Evolutionary conservation across 139 green algal species (phyloP), one percentile per base, ranked within the genome.

Genomic region (Limnomonas spitsbergensis): DNA sequence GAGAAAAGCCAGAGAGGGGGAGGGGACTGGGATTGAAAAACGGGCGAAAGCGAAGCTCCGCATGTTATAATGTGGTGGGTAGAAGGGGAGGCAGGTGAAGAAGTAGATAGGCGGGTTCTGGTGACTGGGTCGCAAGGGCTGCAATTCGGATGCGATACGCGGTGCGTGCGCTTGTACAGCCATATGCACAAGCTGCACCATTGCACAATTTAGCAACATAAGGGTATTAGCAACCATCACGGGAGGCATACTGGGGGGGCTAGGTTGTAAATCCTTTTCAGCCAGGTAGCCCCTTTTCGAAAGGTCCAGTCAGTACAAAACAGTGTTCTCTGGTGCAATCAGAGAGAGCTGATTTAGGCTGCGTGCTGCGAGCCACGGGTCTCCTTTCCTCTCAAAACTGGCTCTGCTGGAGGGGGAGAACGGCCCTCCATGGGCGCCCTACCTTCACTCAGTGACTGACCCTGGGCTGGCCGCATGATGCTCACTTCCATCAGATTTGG

Each of bases 51-150:
- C 29, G 9, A 36, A 39, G 27, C 29, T n/a, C n/a, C n/a, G n/a
- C 9, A 34, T 72, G 61, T 72, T 72, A 39, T 72, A 39, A 36
- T 72, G 9, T 72, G 9, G 61, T n/a, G n/a, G n/a, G n/a, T n/a
- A n/a, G n/a, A n/a, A n/a, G n/a, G n/a, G n/a, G n/a, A n/a, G n/a
- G n/a, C n/a, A n/a, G n/a, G n/a, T n/a, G n/a, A n/a, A n/a, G n/a
- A n/a, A n/a, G n/a, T n/a, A n/a, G n/a, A n/a, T n/a, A n/a, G n/a
- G n/a, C n/a, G n/a, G n/a, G n/a, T n/a, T n/a, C n/a, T n/a, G n/a
- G n/a, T n/a, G n/a, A n/a, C n/a, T n/a, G n/a, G n/a, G n/a, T n/a
- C n/a, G n/a, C n/a, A n/a, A n/a, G n/a, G n/a, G n/a, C n/a, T n/a
- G n/a, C n/a, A n/a, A n/a, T n/a, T n/a, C n/a, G n/a, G n/a, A n/a